Evolutionary conservation across 2,329 filamentous ascomycete species (phyloP).

Genomic region (Boeremia lycopersici): DNA sequence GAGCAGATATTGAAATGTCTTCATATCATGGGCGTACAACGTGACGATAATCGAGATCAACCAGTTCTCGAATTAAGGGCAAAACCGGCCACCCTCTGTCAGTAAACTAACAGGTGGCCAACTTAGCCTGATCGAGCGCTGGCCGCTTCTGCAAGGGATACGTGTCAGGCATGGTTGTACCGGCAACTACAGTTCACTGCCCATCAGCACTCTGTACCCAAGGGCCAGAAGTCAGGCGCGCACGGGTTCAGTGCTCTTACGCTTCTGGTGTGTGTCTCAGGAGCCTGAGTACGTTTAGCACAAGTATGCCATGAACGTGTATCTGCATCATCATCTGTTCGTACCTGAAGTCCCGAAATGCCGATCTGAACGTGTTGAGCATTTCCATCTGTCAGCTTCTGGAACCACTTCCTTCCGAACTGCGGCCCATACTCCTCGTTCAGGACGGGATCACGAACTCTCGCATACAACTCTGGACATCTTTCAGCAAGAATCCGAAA

Average conservation of each 20-base stretch:
- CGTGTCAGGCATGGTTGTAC: background rate
- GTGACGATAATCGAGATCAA: too few species aligned
- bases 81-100: too few species aligned
- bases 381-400: background rate
- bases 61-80: too few species aligned
- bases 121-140: too few species aligned
- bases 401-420: conserved; percentile 5
- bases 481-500: background rate
- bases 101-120: too few species aligned
- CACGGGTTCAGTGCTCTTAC: background rate
- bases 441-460: conserved; percentile 4
- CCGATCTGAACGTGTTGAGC: background rate
- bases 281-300: background rate
- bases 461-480: background rate
- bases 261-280: background rate
- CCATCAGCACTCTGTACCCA: background rate
- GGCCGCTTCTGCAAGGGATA: too few species aligned
- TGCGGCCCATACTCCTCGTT: conserved; percentile 15
- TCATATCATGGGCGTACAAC: too few species aligned
- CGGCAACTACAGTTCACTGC: background rate
- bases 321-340: background rate
- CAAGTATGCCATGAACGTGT: too few species aligned
- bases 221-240: background rate
- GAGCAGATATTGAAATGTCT: too few species aligned
- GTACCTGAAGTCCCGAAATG: background rate